Conservation (phyloP, 2,329 filamentous ascomycete species). For the Sporothrix variecibatus region DNA sequence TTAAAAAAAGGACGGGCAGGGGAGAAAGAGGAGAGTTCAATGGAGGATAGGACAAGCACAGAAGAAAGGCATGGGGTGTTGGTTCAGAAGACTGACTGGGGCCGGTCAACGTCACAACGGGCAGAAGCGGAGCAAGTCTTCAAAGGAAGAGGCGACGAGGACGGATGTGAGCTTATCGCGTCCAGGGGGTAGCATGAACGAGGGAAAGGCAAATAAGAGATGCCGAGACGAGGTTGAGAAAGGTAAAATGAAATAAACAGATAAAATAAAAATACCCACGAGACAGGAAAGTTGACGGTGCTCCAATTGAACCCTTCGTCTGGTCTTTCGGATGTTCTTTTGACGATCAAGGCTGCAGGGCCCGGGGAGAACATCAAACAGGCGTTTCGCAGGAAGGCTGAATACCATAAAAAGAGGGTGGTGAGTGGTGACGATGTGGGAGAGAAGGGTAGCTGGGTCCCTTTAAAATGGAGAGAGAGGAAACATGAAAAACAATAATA, state of each 20-base stretch:
- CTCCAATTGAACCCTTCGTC: neutral
- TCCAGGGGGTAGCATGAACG: neutral
- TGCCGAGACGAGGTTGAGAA: neutral
- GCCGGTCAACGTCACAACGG: slow-evolving; percentile 17
- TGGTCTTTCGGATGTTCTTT: neutral
- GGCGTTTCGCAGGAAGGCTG: slow-evolving; percentile 18
- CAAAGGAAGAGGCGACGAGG: neutral
- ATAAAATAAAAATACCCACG: neutral
- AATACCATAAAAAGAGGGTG: slow-evolving; percentile 1
- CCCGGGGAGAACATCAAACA: slow-evolving; percentile 19
- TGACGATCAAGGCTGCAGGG: neutral
- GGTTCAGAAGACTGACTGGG: neutral
- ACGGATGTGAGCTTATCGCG: neutral
- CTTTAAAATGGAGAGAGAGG: neutral
- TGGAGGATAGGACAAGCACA: neutral
- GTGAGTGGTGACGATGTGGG: neutral
- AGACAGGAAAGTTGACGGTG: neutral
- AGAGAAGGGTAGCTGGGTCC: neutral
- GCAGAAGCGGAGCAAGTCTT: slow-evolving; percentile 18
- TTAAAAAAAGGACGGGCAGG: neutral
- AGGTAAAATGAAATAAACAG: neutral
- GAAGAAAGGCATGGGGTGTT: neutral
- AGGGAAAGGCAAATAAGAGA: neutral
- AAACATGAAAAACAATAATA: neutral
- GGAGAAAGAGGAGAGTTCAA: neutral